Conservation (phyloP, 495 filamentous ascomycete genomes). For the Neurospora pannonica region DNA sequence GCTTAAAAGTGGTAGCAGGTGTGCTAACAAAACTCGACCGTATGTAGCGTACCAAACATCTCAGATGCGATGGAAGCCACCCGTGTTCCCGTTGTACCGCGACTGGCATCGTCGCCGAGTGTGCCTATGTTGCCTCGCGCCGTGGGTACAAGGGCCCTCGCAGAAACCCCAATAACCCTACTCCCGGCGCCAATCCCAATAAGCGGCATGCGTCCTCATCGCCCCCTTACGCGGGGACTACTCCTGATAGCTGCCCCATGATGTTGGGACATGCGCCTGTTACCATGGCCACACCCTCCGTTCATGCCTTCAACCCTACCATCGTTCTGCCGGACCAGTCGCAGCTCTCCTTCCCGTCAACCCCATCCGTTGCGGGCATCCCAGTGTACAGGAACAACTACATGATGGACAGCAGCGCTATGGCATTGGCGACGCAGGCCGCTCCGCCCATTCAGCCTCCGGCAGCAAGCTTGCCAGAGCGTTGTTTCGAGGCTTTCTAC, state of each 20-base stretch:
- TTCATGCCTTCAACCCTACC: slow-evolving; percentile 28
- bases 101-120: slow-evolving; percentile 27
- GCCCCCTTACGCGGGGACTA: slow-evolving; percentile 22
- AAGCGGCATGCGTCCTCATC: slow-evolving; percentile 42
- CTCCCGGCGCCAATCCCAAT: slow-evolving; percentile 28
- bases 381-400: slow-evolving; percentile 29
- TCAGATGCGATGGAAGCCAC: slow-evolving; percentile 39
- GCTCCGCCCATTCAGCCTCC: slow-evolving; percentile 19
- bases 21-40: slow-evolving; percentile 5
- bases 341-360: slow-evolving; percentile 23
- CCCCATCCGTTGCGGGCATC: slow-evolving; percentile 20
- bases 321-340: slow-evolving; percentile 31
- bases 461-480: slow-evolving; percentile 29
- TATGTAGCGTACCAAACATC: slow-evolving; percentile 37
- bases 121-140: slow-evolving; percentile 40
- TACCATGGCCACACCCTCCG: slow-evolving; percentile 16
- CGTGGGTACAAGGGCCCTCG: slow-evolving; percentile 43
- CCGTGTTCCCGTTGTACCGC: slow-evolving; percentile 37
- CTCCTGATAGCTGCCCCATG: slow-evolving; percentile 36
- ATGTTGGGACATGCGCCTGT: slow-evolving; percentile 28
- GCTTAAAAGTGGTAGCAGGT: slow-evolving; percentile 4
- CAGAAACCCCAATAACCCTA: slow-evolving; percentile 23
- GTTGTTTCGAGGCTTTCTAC: slow-evolving; percentile 48
- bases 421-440: slow-evolving; percentile 2
- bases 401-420: slow-evolving; percentile 19